Evolutionary conservation across 2,329 filamentous ascomycete genomes (phyloP), one percentile per base, ranked within the genome.

Genomic region (Aspergillus sp.): DNA sequence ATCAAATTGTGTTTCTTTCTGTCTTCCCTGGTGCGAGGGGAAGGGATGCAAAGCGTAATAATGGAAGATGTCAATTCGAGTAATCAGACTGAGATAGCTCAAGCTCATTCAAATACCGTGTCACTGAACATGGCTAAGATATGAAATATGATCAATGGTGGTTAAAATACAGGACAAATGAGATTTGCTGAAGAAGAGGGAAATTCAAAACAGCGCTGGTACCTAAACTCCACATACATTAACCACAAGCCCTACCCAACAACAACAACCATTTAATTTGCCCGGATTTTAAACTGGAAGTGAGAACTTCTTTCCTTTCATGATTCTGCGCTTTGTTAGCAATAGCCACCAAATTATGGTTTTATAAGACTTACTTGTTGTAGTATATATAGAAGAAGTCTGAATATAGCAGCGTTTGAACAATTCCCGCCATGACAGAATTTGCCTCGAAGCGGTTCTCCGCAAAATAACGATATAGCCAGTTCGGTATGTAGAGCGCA

Each of bases 301-400:
- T 69, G 88, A 87, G 69, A 91, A 91, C 74, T 88, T 90, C 77
- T 88, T 86, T 58, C 86, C 86, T 75, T 90, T 88, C 71, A 90
- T 74, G 42, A 91, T 85, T 61, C 73, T 76, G 26, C 2, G 30
- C 6, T 27, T 26, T 27, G 28, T 57, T 38, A 56, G 52, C 44
- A 7, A 2, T 5, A 29, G 7, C 29, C 30, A 29, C 34, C 28
- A 32, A 5, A 27, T 27, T 35, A 12, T 19, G 8, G 36, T 30
- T 27, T 28, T 9, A 12, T 8, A n/a, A 7, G 29, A 71, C 78
- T 68, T 66, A 84, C 82, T 96, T 97, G 50, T 85, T 95, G 73
- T 96, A 98, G 75, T 98, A 98, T 62, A 98, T 91, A 78, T 90
- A 98, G 80, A 98, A 98, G 75, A 98, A 98, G 73, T 98, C 93